phyloP scores from a whole-genome alignment of 1,284 basidiomycete genomes.

The Trichosporon ovoides region DNA sequence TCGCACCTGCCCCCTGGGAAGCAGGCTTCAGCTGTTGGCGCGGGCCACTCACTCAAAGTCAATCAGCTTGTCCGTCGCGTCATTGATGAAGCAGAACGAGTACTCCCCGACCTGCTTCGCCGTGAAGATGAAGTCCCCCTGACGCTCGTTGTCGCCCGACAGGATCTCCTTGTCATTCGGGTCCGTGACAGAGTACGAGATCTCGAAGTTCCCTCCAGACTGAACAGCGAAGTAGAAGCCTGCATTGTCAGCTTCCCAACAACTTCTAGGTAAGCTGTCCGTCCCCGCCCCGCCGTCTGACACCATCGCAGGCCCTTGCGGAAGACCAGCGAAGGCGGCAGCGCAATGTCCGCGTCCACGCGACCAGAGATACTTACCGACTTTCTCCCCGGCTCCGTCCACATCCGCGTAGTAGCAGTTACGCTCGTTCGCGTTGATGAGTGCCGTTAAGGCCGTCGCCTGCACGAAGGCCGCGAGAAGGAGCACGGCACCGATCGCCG shows the following conservation, averaged over 20 bases:
- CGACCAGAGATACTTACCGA: conserved; percentile 30
- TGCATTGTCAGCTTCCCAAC: conserved; percentile 18
- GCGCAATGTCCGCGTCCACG: conserved; percentile 6
- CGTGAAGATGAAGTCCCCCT: conserved; percentile 96
- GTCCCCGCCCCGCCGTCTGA: too few species aligned
- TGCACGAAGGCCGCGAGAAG: conserved; percentile 18
- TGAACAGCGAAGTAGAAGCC: conserved; percentile 68
- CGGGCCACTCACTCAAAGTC: conserved; percentile 67
- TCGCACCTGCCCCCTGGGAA: too few species aligned
- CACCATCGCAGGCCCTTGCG: too few species aligned
- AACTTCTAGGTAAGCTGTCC: too few species aligned
- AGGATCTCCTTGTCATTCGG: conserved; percentile 80
- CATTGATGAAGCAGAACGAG: conserved; percentile 97
- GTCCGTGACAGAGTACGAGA: conserved; percentile 89
- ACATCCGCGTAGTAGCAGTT: conserved; percentile 95
- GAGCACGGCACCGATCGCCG: conserved; percentile 10
- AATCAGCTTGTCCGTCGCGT: conserved; percentile 85
- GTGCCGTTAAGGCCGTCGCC: conserved; percentile 76
- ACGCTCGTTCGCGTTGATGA: conserved; percentile 76
- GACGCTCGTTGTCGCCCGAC: conserved; percentile 78
- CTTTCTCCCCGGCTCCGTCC: conserved; percentile 55
- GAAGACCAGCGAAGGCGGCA: background rate
- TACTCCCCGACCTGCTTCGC: conserved; percentile 90
- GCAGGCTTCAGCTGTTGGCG: background rate
- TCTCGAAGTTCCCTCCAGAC: conserved; percentile 93